Evolutionary conservation across 495 filamentous ascomycete species (phyloP).

Genomic region (Haplographium delicatum): DNA sequence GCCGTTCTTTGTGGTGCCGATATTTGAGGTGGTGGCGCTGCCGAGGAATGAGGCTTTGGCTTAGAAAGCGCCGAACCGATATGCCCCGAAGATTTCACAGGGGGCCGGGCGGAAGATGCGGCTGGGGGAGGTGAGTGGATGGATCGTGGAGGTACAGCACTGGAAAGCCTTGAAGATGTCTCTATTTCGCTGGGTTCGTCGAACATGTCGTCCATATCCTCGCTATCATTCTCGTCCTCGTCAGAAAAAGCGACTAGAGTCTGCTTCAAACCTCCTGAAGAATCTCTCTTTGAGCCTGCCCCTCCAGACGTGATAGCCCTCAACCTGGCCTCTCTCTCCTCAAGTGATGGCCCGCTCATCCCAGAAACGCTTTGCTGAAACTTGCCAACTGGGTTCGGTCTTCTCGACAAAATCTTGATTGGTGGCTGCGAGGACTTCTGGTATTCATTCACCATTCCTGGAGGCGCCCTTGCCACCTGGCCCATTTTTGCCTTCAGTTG

Average conservation of each 20-base stretch:
- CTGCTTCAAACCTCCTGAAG: neutral
- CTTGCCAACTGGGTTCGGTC: neutral
- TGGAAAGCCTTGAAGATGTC: neutral
- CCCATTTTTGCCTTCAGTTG: conserved; percentile 11
- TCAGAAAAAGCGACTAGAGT: conserved; percentile 8
- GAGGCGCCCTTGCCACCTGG: conserved; percentile 18
- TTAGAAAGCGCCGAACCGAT: conserved; percentile 9
- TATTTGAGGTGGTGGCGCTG: neutral
- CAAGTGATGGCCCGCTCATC: neutral
- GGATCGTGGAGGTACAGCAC: neutral
- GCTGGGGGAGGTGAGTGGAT: neutral
- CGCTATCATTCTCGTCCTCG: conserved; percentile 16
- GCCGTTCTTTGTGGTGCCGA: neutral
- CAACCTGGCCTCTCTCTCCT: conserved; percentile 18
- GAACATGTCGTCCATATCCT: conserved; percentile 19
- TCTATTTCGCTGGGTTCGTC: no score
- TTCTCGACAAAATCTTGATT: conserved; percentile 15
- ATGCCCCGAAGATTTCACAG: conserved; percentile 6
- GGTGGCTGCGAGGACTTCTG: conserved; percentile 12
- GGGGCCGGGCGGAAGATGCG: neutral
- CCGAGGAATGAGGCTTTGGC: neutral
- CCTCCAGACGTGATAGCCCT: conserved; percentile 4
- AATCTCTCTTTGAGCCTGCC: neutral
- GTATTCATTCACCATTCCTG: conserved; percentile 24
- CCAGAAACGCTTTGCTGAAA: neutral